Evolutionary conservation across 345 rosid species (phyloP), one percentile per base, ranked within the genome.

Genomic region (Limnanthes douglasii): DNA sequence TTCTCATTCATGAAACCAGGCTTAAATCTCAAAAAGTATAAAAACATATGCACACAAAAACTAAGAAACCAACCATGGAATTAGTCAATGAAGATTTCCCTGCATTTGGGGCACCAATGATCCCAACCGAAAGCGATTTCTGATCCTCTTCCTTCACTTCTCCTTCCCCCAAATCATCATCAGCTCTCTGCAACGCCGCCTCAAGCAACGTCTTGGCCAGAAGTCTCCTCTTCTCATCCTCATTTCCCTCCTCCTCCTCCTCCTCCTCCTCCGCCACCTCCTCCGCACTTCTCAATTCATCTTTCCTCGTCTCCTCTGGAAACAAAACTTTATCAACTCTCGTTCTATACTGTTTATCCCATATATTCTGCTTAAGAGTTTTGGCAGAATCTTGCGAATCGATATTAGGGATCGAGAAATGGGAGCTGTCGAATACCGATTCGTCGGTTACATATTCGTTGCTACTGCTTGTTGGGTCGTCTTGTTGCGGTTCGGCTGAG

Each of bases 41-140:
- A n/a, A n/a, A n/a, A n/a, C n/a, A n/a, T 39, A 15, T 26, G 21
- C 23, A 8, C 12, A 11, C 40, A 3, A 23, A 6, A 34, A 17
- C 20, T 1, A 24, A 25, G 5, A 56, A 32, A 24, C 78, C 11
- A 48, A 88, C 94, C 93, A 90, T 53, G 43, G 31, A 67, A 63
- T 90, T 90, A 37, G 94, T 90, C 21, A 90, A 49, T 8, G 96
- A 62, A 0, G 98, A 90, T 43, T 90, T 90, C 17, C 96, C 94
- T 0, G 98, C 94, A 59, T 90, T 90, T 3, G 98, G 96, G 5
- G 96, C 88, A 0, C 98, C 98, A 21, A 90, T 73, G 26, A 90
- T 75, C 6, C 98, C 98, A 5, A 90, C 94, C 6, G 81, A 60
- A 27, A 90, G 59, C 1, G 98, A 90, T 62, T 68, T 84, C 74